These are phyloP conservation scores for Ochromonas danica DNA, from an alignment of 108 stramenopile species.

Conservation along the genomic window DNA sequence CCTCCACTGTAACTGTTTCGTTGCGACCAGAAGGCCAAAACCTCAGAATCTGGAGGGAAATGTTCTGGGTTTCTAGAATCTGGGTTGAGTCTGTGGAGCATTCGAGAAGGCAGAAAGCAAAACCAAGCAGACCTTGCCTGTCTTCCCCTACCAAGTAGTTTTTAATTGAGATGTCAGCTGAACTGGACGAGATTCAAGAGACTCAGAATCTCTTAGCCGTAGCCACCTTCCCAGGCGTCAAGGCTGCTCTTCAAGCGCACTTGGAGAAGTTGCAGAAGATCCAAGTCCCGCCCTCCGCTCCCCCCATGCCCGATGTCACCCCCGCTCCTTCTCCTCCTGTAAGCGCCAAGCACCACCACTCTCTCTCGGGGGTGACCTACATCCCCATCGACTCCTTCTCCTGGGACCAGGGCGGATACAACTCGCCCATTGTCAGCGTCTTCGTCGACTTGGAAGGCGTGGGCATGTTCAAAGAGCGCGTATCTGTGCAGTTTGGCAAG, in stretches of 20 bases:
- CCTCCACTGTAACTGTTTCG: no score
- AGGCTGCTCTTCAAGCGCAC: not conserved
- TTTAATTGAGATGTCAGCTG: no score
- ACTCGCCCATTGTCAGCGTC: conserved; percentile 52
- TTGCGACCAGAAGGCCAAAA: no score
- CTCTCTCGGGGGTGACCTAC: conserved; percentile 31
- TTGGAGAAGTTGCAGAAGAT: not conserved
- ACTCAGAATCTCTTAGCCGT: not conserved
- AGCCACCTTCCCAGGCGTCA: not conserved
- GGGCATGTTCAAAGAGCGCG: conserved; percentile 49
- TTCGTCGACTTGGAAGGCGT: conserved; percentile 56
- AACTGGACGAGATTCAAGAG: not conserved
- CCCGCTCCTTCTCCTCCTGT: not conserved
- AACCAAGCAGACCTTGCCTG: no score
- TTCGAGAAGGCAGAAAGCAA: no score
- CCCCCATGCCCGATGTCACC: not conserved
- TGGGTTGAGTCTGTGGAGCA: no score
- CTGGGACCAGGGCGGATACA: conserved; percentile 58
- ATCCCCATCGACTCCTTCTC: conserved; percentile 43
- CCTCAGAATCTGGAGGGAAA: no score
- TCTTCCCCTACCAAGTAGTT: no score
- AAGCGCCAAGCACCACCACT: no score
- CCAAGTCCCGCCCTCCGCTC: not conserved
- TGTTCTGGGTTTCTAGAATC: no score
- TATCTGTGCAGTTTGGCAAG: conserved; percentile 42